phyloP scores from a whole-genome alignment of 805 yeast genomes.

The Yarrowia divulgata region DNA sequence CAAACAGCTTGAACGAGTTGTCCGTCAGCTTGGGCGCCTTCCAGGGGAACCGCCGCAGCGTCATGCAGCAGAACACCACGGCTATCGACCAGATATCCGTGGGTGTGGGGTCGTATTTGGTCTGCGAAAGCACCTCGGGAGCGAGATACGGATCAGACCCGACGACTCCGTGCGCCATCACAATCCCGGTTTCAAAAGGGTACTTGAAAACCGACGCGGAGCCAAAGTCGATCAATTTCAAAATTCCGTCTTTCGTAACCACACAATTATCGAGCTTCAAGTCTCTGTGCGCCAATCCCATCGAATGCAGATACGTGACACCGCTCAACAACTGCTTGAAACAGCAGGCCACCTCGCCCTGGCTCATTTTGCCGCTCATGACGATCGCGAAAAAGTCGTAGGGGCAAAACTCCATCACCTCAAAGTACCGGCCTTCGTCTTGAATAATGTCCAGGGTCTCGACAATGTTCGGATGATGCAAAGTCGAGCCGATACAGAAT shows the following conservation, averaged over 20 bases:
- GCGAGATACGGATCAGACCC: slow-evolving; percentile 91
- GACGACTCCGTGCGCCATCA: slow-evolving; percentile 83
- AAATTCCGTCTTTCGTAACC: slow-evolving; percentile 79
- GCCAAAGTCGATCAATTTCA: slow-evolving; percentile 91
- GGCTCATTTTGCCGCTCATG: slow-evolving; percentile 87
- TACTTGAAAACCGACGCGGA: slow-evolving; percentile 90
- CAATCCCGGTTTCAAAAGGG: slow-evolving; percentile 59
- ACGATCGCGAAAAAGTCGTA: slow-evolving; percentile 92
- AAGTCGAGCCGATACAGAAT: slow-evolving; percentile 90
- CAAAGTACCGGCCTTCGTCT: slow-evolving; percentile 84
- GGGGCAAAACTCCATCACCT: slow-evolving; percentile 95
- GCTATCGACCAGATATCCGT: slow-evolving; percentile 95
- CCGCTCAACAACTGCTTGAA: slow-evolving; percentile 87
- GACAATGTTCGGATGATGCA: slow-evolving; percentile 87
- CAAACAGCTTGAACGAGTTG: slow-evolving; percentile 81
- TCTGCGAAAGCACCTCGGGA: slow-evolving; percentile 86
- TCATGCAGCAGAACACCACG: slow-evolving; percentile 90
- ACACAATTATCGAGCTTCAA: slow-evolving; percentile 93
- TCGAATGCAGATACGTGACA: slow-evolving; percentile 76
- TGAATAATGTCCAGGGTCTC: slow-evolving; percentile 91
- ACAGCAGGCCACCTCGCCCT: slow-evolving; percentile 83
- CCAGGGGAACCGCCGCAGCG: slow-evolving; percentile 92
- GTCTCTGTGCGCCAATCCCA: slow-evolving; percentile 92
- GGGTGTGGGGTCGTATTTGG: slow-evolving; percentile 88
- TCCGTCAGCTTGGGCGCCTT: slow-evolving; percentile 85